These are phyloP conservation scores for Phoma herbarum DNA, from an alignment of 2,329 filamentous ascomycete genomes.

Conservation along the genomic window DNA sequence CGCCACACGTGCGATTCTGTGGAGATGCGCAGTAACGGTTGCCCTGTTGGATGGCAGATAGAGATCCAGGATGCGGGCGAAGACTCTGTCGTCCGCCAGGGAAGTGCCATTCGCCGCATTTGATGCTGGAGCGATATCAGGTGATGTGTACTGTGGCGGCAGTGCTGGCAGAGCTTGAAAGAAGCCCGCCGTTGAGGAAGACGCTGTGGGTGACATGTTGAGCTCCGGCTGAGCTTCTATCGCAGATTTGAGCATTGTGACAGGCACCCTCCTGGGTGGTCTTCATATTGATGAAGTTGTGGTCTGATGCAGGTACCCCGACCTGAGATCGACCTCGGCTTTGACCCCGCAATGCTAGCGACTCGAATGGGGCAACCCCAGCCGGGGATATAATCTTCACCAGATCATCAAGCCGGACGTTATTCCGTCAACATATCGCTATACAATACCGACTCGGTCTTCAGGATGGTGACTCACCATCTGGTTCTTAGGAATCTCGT, in stretches of 20 bases:
- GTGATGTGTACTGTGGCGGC: constrained; percentile 38
- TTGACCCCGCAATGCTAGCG: constrained; percentile 12
- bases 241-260: constrained; percentile 11
- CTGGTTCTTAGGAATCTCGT: not conserved
- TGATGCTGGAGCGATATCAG: not conserved
- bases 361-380: not conserved
- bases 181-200: constrained; percentile 44
- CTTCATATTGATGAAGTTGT: not conserved
- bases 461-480: not conserved
- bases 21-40: constrained; percentile 26
- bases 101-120: not conserved
- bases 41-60: constrained; percentile 30
- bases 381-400: not conserved
- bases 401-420: not conserved
- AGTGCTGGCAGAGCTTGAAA: constrained; percentile 41
- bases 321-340: constrained; percentile 9
- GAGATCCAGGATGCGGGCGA: constrained; percentile 36
- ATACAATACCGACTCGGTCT: not conserved
- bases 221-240: constrained; percentile 17
- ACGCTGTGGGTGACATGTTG: constrained; percentile 33
- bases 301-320: constrained; percentile 12
- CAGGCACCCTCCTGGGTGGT: not conserved
- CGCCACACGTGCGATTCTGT: constrained; percentile 32
- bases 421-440: not conserved
- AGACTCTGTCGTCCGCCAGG: constrained; percentile 33